These are phyloP conservation scores for Fusarium burgessii DNA, from an alignment of 2,329 filamentous ascomycete genomes.

Conservation along the genomic window DNA sequence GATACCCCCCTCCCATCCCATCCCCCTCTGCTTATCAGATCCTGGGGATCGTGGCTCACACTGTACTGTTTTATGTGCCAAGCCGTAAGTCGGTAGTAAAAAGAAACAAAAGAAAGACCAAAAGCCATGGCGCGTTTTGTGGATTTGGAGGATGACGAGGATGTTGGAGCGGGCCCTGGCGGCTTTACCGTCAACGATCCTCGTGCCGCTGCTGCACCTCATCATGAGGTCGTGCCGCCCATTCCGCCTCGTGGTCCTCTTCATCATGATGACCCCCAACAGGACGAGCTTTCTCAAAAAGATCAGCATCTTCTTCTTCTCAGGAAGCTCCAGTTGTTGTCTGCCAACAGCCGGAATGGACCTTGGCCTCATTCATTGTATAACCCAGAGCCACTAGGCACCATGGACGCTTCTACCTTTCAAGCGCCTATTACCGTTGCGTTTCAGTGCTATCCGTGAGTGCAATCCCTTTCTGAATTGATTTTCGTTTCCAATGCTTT, in stretches of 20 bases:
- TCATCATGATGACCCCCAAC: constrained; percentile 43
- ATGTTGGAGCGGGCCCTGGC: constrained; percentile 35
- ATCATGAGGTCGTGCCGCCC: constrained; percentile 42
- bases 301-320: constrained; percentile 45
- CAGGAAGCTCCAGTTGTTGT: constrained; percentile 44
- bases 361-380: constrained; percentile 46
- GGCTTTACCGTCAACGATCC: constrained; percentile 28
- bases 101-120: constrained; percentile 8
- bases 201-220: constrained; percentile 38
- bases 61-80: constrained; percentile 30
- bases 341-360: constrained; percentile 45
- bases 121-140: constrained; percentile 49
- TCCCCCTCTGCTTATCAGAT: constrained; percentile 47
- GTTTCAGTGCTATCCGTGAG: constrained; percentile 47
- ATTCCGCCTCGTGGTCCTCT: constrained; percentile 41
- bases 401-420: constrained; percentile 44
- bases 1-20: too few relatives aligned
- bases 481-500: constrained; percentile 10
- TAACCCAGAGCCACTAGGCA: constrained; percentile 42
- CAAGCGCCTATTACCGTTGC: constrained; percentile 43
- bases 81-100: constrained; percentile 19
- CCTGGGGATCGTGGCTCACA: constrained; percentile 39
- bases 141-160: constrained; percentile 47
- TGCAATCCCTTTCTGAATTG: constrained; percentile 9
- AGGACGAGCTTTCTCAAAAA: constrained; percentile 37